phyloP scores from a whole-genome alignment of 768 basidiomycete species.

The Boletus tylopilopsis region DNA sequence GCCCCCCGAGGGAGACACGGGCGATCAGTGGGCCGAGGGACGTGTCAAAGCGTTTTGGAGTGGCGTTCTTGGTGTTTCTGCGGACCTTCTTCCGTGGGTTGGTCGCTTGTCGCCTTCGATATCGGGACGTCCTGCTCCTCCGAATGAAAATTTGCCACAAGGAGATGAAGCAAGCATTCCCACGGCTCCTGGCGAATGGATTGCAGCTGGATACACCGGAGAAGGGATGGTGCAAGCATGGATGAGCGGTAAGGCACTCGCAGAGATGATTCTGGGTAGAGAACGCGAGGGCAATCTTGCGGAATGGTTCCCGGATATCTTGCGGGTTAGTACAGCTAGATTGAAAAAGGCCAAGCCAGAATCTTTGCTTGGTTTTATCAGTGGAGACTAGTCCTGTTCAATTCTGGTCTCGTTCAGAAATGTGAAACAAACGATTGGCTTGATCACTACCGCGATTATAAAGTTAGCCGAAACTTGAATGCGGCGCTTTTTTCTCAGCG shows the following conservation, averaged over 20 bases:
- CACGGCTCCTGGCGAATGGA: conserved; percentile 61
- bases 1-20: conserved; percentile 8
- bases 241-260: conserved; percentile 59
- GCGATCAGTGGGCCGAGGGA: conserved; percentile 36
- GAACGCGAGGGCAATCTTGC: conserved; percentile 24
- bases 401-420: not conserved
- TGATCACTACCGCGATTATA: not conserved
- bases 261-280: conserved; percentile 51
- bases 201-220: conserved; percentile 65
- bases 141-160: not conserved
- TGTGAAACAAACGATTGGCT: not conserved
- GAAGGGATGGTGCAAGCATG: conserved; percentile 76
- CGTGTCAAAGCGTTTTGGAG: conserved; percentile 58
- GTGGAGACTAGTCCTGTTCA: not conserved
- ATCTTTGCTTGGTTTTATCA: conserved; percentile 31
- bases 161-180: not conserved
- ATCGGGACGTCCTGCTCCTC: conserved; percentile 38
- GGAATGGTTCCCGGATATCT: conserved; percentile 50
- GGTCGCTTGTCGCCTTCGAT: conserved; percentile 52
- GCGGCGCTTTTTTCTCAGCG: not conserved
- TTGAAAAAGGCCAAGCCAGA: conserved; percentile 50
- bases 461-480: not conserved
- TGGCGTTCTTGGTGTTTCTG: conserved; percentile 61
- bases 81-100: conserved; percentile 67
- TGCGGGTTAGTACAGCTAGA: conserved; percentile 45